Evolutionary conservation across 1,284 basidiomycete species (phyloP).

Genomic region (Cutaneotrichosporon daszewskae): DNA sequence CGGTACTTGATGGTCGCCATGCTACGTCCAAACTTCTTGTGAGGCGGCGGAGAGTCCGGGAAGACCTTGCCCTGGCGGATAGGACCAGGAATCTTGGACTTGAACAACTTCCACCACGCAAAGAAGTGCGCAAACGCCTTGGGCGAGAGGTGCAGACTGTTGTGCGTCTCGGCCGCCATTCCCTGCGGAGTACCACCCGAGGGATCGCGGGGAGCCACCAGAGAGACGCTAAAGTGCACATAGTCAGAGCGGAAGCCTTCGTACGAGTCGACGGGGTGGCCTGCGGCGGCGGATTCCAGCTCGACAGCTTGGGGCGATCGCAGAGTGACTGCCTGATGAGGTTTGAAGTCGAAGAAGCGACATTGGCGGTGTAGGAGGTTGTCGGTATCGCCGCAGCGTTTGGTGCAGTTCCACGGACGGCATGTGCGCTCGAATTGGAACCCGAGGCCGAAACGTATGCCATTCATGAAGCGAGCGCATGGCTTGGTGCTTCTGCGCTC

Average conservation of each 20-base stretch:
- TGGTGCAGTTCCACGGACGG: conserved; percentile 59
- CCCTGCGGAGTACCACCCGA: conserved; percentile 1
- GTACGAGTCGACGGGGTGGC: conserved; percentile 67
- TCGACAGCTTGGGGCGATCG: conserved; percentile 52
- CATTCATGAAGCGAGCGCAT: conserved; percentile 77
- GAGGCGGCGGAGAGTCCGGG: conserved; percentile 62
- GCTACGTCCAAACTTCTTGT: conserved; percentile 84
- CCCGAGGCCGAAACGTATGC: conserved; percentile 87
- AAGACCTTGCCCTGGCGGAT: conserved; percentile 82
- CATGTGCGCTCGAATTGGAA: conserved; percentile 81
- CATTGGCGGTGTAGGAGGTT: conserved; percentile 70
- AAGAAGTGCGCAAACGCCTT: conserved; percentile 85
- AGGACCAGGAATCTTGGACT: conserved; percentile 70
- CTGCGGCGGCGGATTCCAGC: conserved; percentile 23
- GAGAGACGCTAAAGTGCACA: conserved; percentile 84
- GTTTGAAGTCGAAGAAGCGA: conserved; percentile 72
- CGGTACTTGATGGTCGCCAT: conserved; percentile 91
- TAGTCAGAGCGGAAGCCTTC: conserved; percentile 88
- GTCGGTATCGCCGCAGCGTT: conserved; percentile 54
- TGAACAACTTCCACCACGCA: conserved; percentile 84
- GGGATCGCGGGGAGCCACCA: conserved; percentile 58
- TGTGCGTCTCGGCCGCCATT: conserved; percentile 49
- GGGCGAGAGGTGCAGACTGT: conserved; percentile 81
- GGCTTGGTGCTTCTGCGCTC: conserved; percentile 49
- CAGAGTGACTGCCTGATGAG: conserved; percentile 74